Conservation (phyloP, 148 eudicot genomes). For the Rhododendron griersonianum region DNA sequence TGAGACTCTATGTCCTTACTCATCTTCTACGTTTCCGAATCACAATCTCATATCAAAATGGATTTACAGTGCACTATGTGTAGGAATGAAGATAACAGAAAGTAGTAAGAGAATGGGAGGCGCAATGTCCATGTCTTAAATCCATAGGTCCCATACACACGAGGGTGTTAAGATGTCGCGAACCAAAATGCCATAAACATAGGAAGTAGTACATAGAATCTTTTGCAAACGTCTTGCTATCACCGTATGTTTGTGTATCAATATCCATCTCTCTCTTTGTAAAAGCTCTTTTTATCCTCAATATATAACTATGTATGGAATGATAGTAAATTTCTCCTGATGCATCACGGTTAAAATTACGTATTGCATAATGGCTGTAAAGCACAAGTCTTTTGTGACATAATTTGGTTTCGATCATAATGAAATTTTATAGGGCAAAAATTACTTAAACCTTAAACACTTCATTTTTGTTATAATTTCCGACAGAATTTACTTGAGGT, state of each 20-base stretch:
- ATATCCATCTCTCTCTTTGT: background rate
- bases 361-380: background rate
- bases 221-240: background rate
- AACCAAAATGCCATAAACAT: background rate
- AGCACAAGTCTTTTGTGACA: background rate
- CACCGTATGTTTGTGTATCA: background rate
- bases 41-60: background rate
- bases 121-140: background rate
- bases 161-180: background rate
- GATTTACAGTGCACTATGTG: background rate
- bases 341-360: background rate
- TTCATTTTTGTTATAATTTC: background rate
- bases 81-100: background rate
- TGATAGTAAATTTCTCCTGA: background rate
- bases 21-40: background rate
- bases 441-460: background rate
- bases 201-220: background rate
- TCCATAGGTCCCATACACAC: background rate
- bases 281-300: background rate
- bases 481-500: background rate
- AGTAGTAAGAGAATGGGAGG: background rate
- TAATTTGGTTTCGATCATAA: background rate
- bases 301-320: background rate
- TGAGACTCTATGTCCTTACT: background rate
- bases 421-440: background rate